Conservation (phyloP, 768 basidiomycete species). For the Lentinula detonsa region DNA sequence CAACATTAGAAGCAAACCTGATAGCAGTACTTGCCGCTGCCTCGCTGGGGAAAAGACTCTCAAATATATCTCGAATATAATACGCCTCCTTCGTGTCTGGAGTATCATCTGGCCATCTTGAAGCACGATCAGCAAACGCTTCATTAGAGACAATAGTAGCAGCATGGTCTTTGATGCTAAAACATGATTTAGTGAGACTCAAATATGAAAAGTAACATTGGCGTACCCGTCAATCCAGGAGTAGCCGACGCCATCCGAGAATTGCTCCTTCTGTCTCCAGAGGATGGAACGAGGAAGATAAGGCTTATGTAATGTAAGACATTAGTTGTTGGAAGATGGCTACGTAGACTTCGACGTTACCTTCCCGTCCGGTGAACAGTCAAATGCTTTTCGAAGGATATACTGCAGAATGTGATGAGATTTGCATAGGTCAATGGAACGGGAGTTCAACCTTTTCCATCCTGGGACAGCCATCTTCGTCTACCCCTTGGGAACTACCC, state of each 20-base stretch:
- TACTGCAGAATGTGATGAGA: conserved; percentile 48
- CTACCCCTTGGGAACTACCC: conserved; percentile 63
- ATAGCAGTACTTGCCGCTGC: conserved; percentile 90
- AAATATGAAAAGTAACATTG: neutral
- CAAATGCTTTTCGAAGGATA: conserved; percentile 94
- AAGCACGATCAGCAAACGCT: conserved; percentile 59
- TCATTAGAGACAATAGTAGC: conserved; percentile 74
- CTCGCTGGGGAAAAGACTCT: conserved; percentile 82
- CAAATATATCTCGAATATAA: conserved; percentile 87
- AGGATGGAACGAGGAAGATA: conserved; percentile 93
- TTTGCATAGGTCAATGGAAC: conserved; percentile 8
- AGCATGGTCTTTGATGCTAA: conserved; percentile 87
- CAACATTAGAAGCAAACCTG: conserved; percentile 43
- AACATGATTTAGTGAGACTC: neutral
- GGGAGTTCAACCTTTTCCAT: conserved; percentile 85
- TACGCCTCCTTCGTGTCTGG: conserved; percentile 98
- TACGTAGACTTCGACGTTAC: conserved; percentile 20
- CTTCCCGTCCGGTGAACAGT: conserved; percentile 75
- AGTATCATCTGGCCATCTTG: conserved; percentile 73
- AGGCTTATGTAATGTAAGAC: conserved; percentile 38
- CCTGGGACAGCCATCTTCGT: conserved; percentile 80
- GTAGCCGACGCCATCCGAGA: conserved; percentile 98
- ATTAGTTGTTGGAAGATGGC: neutral
- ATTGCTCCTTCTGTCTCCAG: conserved; percentile 99
- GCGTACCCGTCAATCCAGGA: conserved; percentile 95